Conservation (phyloP, 495 filamentous ascomycete genomes). For the Trichoderma reesei region DNA sequence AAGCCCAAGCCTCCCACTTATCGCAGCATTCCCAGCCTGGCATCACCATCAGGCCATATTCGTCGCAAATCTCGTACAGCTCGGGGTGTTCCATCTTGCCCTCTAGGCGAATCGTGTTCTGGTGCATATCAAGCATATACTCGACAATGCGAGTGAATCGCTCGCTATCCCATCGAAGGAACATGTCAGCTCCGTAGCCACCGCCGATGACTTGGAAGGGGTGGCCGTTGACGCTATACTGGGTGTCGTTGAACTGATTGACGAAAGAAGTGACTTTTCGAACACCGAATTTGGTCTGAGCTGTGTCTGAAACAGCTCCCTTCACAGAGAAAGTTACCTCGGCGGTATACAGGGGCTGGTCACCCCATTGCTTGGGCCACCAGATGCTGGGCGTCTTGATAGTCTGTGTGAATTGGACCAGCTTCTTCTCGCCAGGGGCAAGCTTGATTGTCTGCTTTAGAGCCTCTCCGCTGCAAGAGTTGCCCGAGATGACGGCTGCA, state of each 20-base stretch:
- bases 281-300: constrained; percentile 40
- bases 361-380: constrained; percentile 43
- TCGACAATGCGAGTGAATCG: constrained; percentile 37
- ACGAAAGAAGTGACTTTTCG: constrained; percentile 42
- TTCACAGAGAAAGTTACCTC: constrained; percentile 28
- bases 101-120: constrained; percentile 55
- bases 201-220: constrained; percentile 52
- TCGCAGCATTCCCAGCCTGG: constrained; percentile 61
- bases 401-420: constrained; percentile 28
- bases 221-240: constrained; percentile 45
- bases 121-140: constrained; percentile 47
- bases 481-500: constrained; percentile 26
- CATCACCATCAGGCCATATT: constrained; percentile 51
- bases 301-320: constrained; percentile 34
- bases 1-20: constrained; percentile 54
- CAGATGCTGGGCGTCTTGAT: constrained; percentile 32
- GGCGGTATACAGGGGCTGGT: constrained; percentile 33
- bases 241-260: constrained; percentile 43
- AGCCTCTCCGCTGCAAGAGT: constrained; percentile 14
- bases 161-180: constrained; percentile 43
- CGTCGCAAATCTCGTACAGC: constrained; percentile 48
- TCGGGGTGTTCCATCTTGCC: constrained; percentile 56
- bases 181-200: constrained; percentile 53
- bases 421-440: constrained; percentile 23
- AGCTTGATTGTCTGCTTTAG: constrained; percentile 28